phyloP scores from a whole-genome alignment of 2,329 filamentous ascomycete species.

The Aschersonia sp. region DNA sequence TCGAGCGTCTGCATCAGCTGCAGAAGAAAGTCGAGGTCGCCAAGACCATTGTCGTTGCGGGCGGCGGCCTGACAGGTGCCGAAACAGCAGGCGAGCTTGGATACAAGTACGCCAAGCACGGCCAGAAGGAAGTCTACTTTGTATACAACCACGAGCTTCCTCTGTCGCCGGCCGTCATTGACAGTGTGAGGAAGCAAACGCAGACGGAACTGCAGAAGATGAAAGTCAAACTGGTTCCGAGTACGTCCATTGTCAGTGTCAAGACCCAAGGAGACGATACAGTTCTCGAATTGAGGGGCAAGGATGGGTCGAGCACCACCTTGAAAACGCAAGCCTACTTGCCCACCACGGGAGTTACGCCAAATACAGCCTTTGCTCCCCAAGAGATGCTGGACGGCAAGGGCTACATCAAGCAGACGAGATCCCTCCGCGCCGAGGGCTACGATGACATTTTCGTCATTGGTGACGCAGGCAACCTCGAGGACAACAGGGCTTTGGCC shows the following conservation, averaged over 20 bases:
- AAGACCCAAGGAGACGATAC: slow-evolving; percentile 12
- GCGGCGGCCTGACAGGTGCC: slow-evolving; percentile 34
- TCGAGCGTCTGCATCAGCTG: slow-evolving; percentile 19
- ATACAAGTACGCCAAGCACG: slow-evolving; percentile 25
- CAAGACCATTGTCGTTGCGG: slow-evolving; percentile 33
- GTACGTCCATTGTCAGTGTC: slow-evolving; percentile 20
- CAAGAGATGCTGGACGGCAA: slow-evolving; percentile 17
- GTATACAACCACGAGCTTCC: slow-evolving; percentile 24
- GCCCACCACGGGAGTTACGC: slow-evolving; percentile 27
- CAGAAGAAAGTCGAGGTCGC: slow-evolving; percentile 25
- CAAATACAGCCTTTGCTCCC: slow-evolving; percentile 31
- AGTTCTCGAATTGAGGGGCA: slow-evolving; percentile 18
- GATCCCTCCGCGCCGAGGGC: slow-evolving; percentile 18
- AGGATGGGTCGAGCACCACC: slow-evolving; percentile 19
- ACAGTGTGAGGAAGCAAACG: slow-evolving; percentile 23
- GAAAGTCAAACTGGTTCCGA: slow-evolving; percentile 25
- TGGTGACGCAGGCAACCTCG: slow-evolving; percentile 28
- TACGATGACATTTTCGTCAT: slow-evolving; percentile 27
- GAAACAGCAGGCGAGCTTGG: slow-evolving; percentile 38
- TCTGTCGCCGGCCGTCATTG: slow-evolving; percentile 15
- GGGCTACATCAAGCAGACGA: slow-evolving; percentile 22
- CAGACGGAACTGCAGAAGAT: slow-evolving; percentile 26
- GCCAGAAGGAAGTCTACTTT: slow-evolving; percentile 31
- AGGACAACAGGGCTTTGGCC: slow-evolving; percentile 15
- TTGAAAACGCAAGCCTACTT: slow-evolving; percentile 29